phyloP scores from a whole-genome alignment of 441 rosid genomes.

The Corymbia calophylla region DNA sequence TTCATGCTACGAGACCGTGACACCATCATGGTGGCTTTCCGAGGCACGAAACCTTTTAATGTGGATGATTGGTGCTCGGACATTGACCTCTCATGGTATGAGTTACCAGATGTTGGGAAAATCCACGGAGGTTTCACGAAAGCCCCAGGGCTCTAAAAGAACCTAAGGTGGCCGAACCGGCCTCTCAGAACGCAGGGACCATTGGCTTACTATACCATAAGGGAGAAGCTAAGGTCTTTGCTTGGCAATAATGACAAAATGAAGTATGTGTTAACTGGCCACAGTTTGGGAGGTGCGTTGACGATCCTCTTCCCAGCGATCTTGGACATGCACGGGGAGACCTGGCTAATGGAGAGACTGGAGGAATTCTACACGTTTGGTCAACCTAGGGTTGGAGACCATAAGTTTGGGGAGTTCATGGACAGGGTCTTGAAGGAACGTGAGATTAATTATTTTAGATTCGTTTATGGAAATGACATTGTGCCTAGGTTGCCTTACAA shows the following conservation, averaged over 20 bases:
- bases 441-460: slow-evolving; percentile 28
- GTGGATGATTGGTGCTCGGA: slow-evolving; percentile 72
- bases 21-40: slow-evolving; percentile 52
- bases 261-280: slow-evolving; percentile 49
- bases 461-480: slow-evolving; percentile 54
- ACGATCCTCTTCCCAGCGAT: slow-evolving; percentile 50
- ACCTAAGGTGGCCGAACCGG: slow-evolving; percentile 38
- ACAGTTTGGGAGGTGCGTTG: slow-evolving; percentile 66
- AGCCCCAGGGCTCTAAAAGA: slow-evolving; percentile 63
- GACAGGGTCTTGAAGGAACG: slow-evolving; percentile 22
- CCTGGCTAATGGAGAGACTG: slow-evolving; percentile 33
- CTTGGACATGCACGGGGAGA: slow-evolving; percentile 41
- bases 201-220: slow-evolving; percentile 7
- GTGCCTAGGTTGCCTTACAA: slow-evolving; percentile 73
- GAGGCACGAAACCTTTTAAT: slow-evolving; percentile 69
- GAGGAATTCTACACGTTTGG: slow-evolving; percentile 59
- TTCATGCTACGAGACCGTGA: slow-evolving; percentile 41
- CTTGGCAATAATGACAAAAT: slow-evolving; percentile 17
- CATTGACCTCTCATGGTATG: slow-evolving; percentile 72
- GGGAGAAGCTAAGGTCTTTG: slow-evolving; percentile 31
- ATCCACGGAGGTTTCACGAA: slow-evolving; percentile 74
- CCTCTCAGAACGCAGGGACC: background rate
- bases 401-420: slow-evolving; percentile 38
- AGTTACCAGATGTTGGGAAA: slow-evolving; percentile 47
- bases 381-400: slow-evolving; percentile 73